phyloP scores from a whole-genome alignment of 83 land plant genomes.

The Picea abies region DNA sequence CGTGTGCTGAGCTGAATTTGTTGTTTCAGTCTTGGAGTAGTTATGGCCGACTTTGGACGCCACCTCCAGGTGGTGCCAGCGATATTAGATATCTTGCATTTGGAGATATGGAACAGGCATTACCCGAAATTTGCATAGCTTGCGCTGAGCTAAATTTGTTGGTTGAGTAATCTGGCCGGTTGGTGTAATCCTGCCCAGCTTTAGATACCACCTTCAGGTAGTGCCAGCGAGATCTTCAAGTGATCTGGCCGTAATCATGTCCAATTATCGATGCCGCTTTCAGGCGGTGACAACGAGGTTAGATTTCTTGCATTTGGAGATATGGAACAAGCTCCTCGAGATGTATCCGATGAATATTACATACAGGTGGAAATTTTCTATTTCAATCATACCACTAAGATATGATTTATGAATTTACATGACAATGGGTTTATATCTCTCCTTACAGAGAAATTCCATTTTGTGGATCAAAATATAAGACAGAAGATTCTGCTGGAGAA shows the following conservation, averaged over 20 bases:
- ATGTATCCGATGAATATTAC: slow-evolving; percentile 64
- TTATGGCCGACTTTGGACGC: slow-evolving; percentile 53
- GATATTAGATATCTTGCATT: slow-evolving; percentile 54
- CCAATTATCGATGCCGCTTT: slow-evolving; percentile 70
- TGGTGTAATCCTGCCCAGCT: slow-evolving; percentile 57
- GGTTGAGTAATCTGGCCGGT: slow-evolving; percentile 21
- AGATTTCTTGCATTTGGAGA: slow-evolving; percentile 76
- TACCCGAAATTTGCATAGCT: too few species aligned
- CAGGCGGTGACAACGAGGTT: slow-evolving; percentile 58
- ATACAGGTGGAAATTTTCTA: slow-evolving; percentile 21
- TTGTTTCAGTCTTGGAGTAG: slow-evolving; percentile 64
- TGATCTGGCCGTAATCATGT: slow-evolving; percentile 19
- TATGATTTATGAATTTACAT: too few species aligned
- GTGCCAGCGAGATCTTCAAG: slow-evolving; percentile 31
- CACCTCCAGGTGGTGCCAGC: slow-evolving; percentile 73
- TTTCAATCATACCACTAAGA: too few species aligned
- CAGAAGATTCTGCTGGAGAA: too few species aligned
- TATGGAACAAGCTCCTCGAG: slow-evolving; percentile 90
- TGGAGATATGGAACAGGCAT: slow-evolving; percentile 96
- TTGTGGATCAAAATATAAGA: too few species aligned
- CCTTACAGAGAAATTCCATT: too few species aligned
- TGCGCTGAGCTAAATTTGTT: too few species aligned
- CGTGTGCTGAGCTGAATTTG: background rate
- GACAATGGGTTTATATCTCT: too few species aligned
- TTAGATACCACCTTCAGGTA: slow-evolving; percentile 77